These are phyloP conservation scores for Leishmania lainsoni DNA, from an alignment of 208 protist genomes.

Conservation along the genomic window DNA sequence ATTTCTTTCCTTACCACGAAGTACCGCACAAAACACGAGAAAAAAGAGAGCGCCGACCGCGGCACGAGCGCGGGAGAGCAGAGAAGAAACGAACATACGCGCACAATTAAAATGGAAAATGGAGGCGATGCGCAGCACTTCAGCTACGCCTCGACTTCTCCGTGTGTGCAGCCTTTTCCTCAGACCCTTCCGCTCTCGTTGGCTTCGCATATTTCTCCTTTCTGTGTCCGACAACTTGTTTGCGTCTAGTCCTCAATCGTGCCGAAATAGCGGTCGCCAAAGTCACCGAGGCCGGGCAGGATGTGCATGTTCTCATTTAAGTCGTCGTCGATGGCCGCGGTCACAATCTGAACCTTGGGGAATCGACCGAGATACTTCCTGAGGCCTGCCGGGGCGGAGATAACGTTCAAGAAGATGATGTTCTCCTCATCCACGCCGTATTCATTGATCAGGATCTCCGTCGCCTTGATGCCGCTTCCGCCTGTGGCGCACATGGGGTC, in stretches of 20 bases:
- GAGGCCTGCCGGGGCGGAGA: constrained; percentile 92
- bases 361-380: constrained; percentile 62
- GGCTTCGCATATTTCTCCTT: neutral
- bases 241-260: constrained; percentile 54
- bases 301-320: constrained; percentile 95
- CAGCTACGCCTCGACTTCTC: neutral
- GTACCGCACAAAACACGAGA: no score
- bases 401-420: constrained; percentile 97
- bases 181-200: neutral
- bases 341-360: constrained; percentile 92
- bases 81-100: neutral
- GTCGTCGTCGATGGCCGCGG: constrained; percentile 89
- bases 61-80: neutral
- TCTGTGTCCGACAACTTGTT: neutral
- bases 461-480: constrained; percentile 83
- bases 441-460: constrained; percentile 78
- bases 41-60: neutral
- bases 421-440: constrained; percentile 91
- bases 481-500: constrained; percentile 97
- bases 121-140: neutral
- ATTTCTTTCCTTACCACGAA: no score
- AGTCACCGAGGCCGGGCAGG: constrained; percentile 96
- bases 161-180: neutral
- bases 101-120: neutral
- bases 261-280: constrained; percentile 97